Evolutionary conservation across 495 filamentous ascomycete genomes (phyloP), one percentile per base, ranked within the genome.

Genomic region (Aspergillus avenaceus): DNA sequence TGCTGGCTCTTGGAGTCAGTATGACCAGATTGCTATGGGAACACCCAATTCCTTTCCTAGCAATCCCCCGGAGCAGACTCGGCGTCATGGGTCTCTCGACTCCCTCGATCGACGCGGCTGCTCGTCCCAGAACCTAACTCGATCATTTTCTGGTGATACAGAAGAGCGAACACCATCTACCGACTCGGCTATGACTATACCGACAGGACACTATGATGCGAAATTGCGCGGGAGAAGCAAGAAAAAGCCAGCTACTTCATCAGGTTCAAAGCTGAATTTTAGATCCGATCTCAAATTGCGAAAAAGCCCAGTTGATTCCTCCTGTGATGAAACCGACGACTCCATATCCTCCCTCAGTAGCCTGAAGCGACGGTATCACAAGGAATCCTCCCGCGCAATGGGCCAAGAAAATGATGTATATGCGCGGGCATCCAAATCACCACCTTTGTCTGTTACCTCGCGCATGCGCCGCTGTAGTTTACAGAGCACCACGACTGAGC

Each of bases 1-100:
- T 23, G 56, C 67, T 19, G 72, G 72, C 8, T 75, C 72, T 4
- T 75, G 72, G 72, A 75, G 65, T 37, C 66, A 75, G 46, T 59
- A 56, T 48, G 52, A 64, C 40, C 64, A 65, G 27, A 29, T 57
- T 3, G 45, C 47, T 18, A 5, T 13, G 7, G 43, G 32, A 27
- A 38, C 26, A n/a, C 47, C 29, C 41, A 28, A 23, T 22, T 29
- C 19, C 13, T 41, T 28, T 8, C 41, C 49, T 4, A 14, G 11
- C 12, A 26, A n/a, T 21, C 11, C 49, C 2, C 14, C 44, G 2
- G 53, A 51, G 4, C 57, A 46, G 14, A 18, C 18, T 29, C 47
- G 50, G 32, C 45, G 44, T 34, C 47, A 56, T 32, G 48, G 42
- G 13, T 52, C 58, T 0, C 14, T 52, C 27, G 52, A 50, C 16